Evolutionary conservation across 2,329 filamentous ascomycete species (phyloP), one percentile per base, ranked within the genome.

Genomic region (Colletotrichum lentis): DNA sequence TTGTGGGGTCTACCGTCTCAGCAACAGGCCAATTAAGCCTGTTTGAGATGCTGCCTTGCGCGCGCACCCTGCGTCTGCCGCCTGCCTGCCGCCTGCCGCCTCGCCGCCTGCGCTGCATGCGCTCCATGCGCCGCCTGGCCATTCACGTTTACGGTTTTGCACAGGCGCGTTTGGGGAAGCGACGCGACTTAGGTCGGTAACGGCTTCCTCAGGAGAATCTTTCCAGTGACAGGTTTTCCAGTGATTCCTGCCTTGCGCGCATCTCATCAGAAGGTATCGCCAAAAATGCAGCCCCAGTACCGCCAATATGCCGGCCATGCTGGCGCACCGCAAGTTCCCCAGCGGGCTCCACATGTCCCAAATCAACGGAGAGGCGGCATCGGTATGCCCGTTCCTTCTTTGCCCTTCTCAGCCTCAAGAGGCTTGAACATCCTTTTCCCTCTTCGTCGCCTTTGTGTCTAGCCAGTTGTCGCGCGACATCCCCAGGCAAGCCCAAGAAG

Each of bases 231-330:
- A 41, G 47, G 14, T 11, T 35, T 22, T 20, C 31, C 16, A 14
- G 41, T 10, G 2, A n/a, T 10, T 54, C 27, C 5, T 39, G 44
- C 20, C 41, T 41, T 46, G 24, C 55, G 50, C 55, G 46, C 46
- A 24, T 47, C 39, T 18, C 31, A 31, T 20, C 43, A 46, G n/a
- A 41, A 53, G 56, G 31, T 46, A 57, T 35, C 69, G 47, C 46
- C 74, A 81, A 74, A 49, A 73, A 86, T 87, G 85, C 85, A 86
- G 78, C 78, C 79, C 66, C 82, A 84, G 71, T 86, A 84, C 74
- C 84, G 84, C 71, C 77, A 78, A 63, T 85, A 83, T 76, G 79
- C 81, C 74, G 24, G 60, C 47, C 64, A 70, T 54, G 67, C 63
- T 47, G 64, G 61, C 55, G 61, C 59, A 41, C 53, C 60, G 44